Evolutionary conservation across 2,329 filamentous ascomycete genomes (phyloP).

Genomic region (Coniochaeta sp.): DNA sequence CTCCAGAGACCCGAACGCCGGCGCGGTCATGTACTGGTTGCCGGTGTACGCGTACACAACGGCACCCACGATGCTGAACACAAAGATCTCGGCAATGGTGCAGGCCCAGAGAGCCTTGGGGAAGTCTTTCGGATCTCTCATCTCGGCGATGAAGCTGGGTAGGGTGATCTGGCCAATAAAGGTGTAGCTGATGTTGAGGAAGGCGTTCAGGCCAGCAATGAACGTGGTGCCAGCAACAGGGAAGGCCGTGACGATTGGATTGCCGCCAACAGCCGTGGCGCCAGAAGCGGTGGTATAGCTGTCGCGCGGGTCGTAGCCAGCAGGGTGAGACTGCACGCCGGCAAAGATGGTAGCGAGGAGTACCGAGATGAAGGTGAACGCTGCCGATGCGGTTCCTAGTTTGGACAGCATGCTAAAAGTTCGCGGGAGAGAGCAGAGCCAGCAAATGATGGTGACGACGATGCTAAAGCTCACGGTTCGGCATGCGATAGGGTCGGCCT

Average conservation of each 20-base stretch:
- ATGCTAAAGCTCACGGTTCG: conserved; percentile 78
- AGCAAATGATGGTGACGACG: conserved; percentile 68
- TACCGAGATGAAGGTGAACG: conserved; percentile 88
- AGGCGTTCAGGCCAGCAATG: conserved; percentile 75
- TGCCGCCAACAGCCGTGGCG: conserved; percentile 35
- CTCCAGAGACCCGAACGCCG: conserved; percentile 78
- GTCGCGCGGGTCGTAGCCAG: conserved; percentile 50
- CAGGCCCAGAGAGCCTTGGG: conserved; percentile 89
- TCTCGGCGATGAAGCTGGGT: conserved; percentile 92
- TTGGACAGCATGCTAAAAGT: conserved; percentile 78
- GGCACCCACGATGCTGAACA: conserved; percentile 76
- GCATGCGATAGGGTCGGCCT: conserved; percentile 52
- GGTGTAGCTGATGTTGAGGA: conserved; percentile 92
- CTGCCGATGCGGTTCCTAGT: conserved; percentile 69
- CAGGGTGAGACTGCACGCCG: conserved; percentile 67
- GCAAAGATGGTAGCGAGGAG: conserved; percentile 78
- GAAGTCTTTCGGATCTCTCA: conserved; percentile 74
- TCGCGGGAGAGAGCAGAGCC: conserved; percentile 71
- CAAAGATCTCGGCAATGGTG: conserved; percentile 78
- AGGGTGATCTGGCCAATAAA: conserved; percentile 95
- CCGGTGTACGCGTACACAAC: conserved; percentile 85
- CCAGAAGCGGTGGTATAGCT: conserved; percentile 25
- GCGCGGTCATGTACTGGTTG: conserved; percentile 80
- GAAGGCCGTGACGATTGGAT: conserved; percentile 61
- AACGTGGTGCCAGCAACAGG: conserved; percentile 69